Evolutionary conservation across 106 monocot species (phyloP), one percentile per base, ranked within the genome.

Genomic region (Narthecium ossifragum): DNA sequence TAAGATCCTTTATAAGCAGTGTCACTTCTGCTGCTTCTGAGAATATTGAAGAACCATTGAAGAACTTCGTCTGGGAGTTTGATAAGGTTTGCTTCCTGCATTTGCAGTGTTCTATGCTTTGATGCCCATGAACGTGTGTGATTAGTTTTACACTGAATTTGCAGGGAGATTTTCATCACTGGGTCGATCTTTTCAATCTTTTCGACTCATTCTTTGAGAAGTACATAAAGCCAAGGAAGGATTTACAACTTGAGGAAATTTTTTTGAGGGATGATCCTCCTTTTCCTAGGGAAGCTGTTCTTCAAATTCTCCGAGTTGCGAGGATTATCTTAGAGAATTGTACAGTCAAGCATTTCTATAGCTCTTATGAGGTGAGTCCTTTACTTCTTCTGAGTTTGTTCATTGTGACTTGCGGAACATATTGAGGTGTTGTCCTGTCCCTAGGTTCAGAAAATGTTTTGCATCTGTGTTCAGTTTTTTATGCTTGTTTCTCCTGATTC

Each of bases 101-200:
- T 33, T 31, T 34, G n/a, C n/a, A n/a, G n/a, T n/a, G n/a, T 54
- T 24, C 22, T 29, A 9, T 27, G 24, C 45, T 31, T 51, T 43
- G 36, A 32, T 54, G 29, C 26, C 8, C 21, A 8, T 5, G n/a
- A 21, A 14, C 4, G 6, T 51, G 36, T 61, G 63, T 71, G 34
- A 67, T 57, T 17, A 52, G 11, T 25, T 5, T 46, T 13, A 27
- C 59, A 21, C 52, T 7, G n/a, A n/a, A n/a, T 70, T n/a, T 63
- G 34, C 71, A 88, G 83, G 88, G 88, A 51, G 83, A 88, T 73
- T 83, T 88, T 59, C 78, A 88, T 72, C 88, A 88, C 55, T 88
- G 88, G 88, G 64, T 73, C 24, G 80, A 80, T 23, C 82, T 88
- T 74, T 88, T 88, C 51, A 83, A 66, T 71, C 73, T 70, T 60